Evolutionary conservation across 306 rosid genomes (phyloP), one percentile per base, ranked within the genome.

Genomic region (Rubus parviflorus): DNA sequence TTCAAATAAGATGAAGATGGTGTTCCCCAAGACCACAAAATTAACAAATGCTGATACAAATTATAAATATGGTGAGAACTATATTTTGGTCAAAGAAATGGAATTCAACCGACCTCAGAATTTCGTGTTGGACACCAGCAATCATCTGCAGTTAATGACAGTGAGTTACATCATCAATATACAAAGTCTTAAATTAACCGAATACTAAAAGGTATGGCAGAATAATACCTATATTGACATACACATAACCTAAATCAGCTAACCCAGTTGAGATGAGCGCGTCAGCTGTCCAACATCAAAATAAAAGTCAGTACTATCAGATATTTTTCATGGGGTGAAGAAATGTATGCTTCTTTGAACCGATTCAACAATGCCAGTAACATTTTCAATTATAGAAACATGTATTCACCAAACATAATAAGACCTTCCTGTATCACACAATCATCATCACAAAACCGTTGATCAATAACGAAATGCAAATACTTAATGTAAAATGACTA

Each of bases 231-330:
- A 92, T 95, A 75, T 92, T 95, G 81, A 95, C 70, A 16, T 90
- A 86, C 37, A 74, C 89, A 75, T 95, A 95, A 54, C 99, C 99
- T 74, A 95, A 85, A 72, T 90, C 88, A 49, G 97, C 97, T 89
- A 95, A 85, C 35, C 99, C 97, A 22, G 96, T 86, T 16, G 93
- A 92, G 76, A 89, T 30, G 49, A 95, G 90, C 61, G 97, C 99
- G 90, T 95, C 97, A 75, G 97, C 99, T 95, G 96, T 61, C 78
- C 79, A 86, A 83, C 62, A 76, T 54, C 69, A 57, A 80, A 68
- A 56, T 51, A 49, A 40, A 81, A 38, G 74, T 80, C 64, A 81
- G 86, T 78, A 77, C 43, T 40, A 75, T 47, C 71, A 51, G 30
- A 81, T 42, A 56, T 57, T 73, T 35, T 16, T 58, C 35, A 14